A percentile compares a stretch with the other conserved stretches of the same genome.
phyloP scores from a whole-genome alignment of 2,329 filamentous ascomycete genomes.

The Pseudonectria buxi region DNA sequence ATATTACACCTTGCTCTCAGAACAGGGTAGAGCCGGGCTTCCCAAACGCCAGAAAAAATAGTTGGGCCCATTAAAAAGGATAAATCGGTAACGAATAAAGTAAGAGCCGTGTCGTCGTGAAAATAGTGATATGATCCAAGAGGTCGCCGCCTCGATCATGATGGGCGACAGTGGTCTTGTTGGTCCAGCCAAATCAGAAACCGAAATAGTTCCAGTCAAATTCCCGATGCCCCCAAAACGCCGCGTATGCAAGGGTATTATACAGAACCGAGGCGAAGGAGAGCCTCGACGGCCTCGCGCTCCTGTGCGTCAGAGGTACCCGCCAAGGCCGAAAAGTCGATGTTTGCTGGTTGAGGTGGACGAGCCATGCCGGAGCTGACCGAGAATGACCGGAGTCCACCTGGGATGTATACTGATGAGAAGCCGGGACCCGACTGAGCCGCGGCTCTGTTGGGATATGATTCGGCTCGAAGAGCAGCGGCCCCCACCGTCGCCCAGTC shows the following conservation, averaged over 20 bases:
- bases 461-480: slow-evolving; percentile 67
- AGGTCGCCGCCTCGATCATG: slow-evolving; percentile 26
- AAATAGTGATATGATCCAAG: slow-evolving; percentile 21
- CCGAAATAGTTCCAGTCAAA: slow-evolving; percentile 13
- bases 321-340: slow-evolving; percentile 46
- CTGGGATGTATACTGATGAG: slow-evolving; percentile 42
- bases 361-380: slow-evolving; percentile 46
- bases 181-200: slow-evolving; percentile 25
- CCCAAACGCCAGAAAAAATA: slow-evolving; percentile 18
- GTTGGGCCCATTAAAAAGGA: slow-evolving; percentile 10
- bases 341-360: slow-evolving; percentile 43
- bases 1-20: slow-evolving; percentile 5
- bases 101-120: slow-evolving; percentile 29
- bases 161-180: slow-evolving; percentile 25
- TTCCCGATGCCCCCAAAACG: slow-evolving; percentile 35
- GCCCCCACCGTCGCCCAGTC: slow-evolving; percentile 91
- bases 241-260: slow-evolving; percentile 52
- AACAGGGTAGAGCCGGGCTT: slow-evolving; percentile 12
- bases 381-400: slow-evolving; percentile 43
- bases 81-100: slow-evolving; percentile 7
- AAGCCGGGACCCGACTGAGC: slow-evolving; percentile 47
- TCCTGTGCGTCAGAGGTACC: slow-evolving; percentile 62
- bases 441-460: slow-evolving; percentile 49
- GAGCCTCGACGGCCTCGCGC: slow-evolving; percentile 73
- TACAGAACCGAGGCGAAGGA: slow-evolving; percentile 74